Base-by-base conservation (phyloP, 2,329 filamentous ascomycete species). In the Tolypocladium album region DNA sequence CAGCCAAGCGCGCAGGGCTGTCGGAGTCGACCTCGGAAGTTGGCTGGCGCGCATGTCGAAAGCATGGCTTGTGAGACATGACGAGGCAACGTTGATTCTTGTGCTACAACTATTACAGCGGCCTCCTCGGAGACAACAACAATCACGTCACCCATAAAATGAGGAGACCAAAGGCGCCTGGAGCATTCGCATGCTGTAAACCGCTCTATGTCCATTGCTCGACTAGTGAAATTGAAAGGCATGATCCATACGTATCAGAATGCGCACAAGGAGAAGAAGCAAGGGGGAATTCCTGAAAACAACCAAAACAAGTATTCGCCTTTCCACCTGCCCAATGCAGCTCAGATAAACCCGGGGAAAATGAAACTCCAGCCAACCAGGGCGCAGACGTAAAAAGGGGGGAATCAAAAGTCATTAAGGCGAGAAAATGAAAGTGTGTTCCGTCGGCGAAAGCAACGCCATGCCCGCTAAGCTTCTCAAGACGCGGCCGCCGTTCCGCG, bases 241-340 rank as follows among this genome's bases (percentile, higher is more conserved):
- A 7, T 22, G n/a, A 31, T n/a, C 24, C 55, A 24, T 43, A 31
- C 55, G 39, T 43, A 31, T 34, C 27, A 1, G 27, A 27, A 34
- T 57, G 36, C 27, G 40, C 55, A 45, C 55, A 42, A 31, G 42
- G 55, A 40, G 31, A 57, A 24, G 12, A 42, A 45, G 36, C 20
- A 20, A 57, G 5, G 39, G 24, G 40, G 55, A 34, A 57, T 45
- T 40, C 55, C 55, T 57, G 8, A 58, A 40, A 47, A 47, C 9
- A 47, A 47, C 9, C 13, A 36, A 34, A 43, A 42, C 4, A 43
- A 55, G 31, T 20, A n/a, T 56, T 59, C 58, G 58, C 58, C 38
- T 55, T 59, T 56, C 58, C 50, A 59, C 40, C 58, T 34, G 22
- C 50, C 58, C 58, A 56, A 59, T 59, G 58, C 58, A 52, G 58